Conservation (phyloP, 495 filamentous ascomycete species). For the Penicillium antarcticum region DNA sequence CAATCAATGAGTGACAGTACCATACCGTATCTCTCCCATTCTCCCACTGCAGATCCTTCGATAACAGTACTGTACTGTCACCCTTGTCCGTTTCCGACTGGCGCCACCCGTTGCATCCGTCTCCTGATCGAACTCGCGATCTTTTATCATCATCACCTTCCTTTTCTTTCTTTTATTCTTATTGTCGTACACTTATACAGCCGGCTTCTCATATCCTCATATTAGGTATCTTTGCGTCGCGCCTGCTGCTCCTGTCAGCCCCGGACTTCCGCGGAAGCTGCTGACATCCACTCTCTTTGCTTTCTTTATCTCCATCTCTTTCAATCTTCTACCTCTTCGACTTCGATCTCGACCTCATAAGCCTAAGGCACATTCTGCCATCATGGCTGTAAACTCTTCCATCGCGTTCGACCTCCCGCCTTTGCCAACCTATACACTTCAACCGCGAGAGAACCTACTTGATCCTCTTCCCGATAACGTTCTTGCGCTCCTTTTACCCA, state of each 20-base stretch:
- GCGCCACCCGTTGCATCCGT: constrained; percentile 13
- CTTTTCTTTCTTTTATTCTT: constrained; percentile 7
- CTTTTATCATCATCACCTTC: constrained; percentile 2
- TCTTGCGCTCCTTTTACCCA: constrained; percentile 68
- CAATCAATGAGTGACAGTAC: neutral
- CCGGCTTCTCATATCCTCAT: too few relatives aligned
- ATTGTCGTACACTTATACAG: neutral
- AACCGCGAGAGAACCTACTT: constrained; percentile 65
- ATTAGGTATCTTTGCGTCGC: neutral
- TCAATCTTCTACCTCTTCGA: neutral
- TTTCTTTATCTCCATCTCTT: constrained; percentile 1
- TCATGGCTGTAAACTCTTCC: constrained; percentile 41
- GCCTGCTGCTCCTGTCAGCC: constrained; percentile 13
- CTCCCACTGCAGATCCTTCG: neutral
- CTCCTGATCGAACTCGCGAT: constrained; percentile 17
- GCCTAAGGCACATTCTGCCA: constrained; percentile 4
- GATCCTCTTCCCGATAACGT: constrained; percentile 78
- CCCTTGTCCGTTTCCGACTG: constrained; percentile 1
- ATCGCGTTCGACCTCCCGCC: constrained; percentile 61
- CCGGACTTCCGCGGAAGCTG: constrained; percentile 15
- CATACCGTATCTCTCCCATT: neutral
- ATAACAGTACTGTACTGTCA: neutral
- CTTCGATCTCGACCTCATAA: neutral
- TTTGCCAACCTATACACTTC: constrained; percentile 68
- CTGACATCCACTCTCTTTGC: constrained; percentile 4